phyloP scores from a whole-genome alignment of 148 eudicot genomes.

The Vaccinium darrowii region DNA sequence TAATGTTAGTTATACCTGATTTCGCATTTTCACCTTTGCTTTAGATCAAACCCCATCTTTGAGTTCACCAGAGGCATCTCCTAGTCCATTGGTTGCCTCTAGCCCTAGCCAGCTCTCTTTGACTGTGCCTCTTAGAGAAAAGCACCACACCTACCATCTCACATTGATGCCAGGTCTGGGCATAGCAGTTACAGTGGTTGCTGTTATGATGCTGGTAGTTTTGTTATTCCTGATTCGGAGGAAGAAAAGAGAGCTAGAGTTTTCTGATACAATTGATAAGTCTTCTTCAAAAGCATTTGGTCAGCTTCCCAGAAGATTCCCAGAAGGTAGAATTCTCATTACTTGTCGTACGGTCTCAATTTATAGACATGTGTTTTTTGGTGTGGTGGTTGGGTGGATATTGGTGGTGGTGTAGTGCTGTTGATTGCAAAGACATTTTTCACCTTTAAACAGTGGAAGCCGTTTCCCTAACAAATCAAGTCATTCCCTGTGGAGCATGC shows the following conservation, averaged over 20 bases:
- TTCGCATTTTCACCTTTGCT: slow-evolving; percentile 27
- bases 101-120: slow-evolving; percentile 64
- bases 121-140: slow-evolving; percentile 35
- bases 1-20: not conserved
- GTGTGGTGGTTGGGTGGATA: not conserved
- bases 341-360: not conserved
- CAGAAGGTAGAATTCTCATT: slow-evolving; percentile 53
- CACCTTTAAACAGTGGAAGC: not conserved
- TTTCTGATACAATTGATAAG: slow-evolving; percentile 42
- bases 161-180: slow-evolving; percentile 62
- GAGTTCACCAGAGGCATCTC: slow-evolving; percentile 60
- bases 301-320: slow-evolving; percentile 53
- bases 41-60: slow-evolving; percentile 44
- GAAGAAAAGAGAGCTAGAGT: slow-evolving; percentile 73
- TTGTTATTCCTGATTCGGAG: slow-evolving; percentile 63
- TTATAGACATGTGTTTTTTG: not conserved
- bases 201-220: slow-evolving; percentile 51
- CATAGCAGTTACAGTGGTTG: slow-evolving; percentile 59
- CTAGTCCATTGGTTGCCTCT: slow-evolving; percentile 54
- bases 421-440: not conserved
- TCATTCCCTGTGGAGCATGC: not conserved
- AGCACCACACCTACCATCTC: slow-evolving; percentile 51
- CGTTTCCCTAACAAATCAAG: not conserved
- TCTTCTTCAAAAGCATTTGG: slow-evolving; percentile 35
- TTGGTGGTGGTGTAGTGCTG: not conserved